Conservation (phyloP, 257 asterid genomes). For the Asclepias syriaca region DNA sequence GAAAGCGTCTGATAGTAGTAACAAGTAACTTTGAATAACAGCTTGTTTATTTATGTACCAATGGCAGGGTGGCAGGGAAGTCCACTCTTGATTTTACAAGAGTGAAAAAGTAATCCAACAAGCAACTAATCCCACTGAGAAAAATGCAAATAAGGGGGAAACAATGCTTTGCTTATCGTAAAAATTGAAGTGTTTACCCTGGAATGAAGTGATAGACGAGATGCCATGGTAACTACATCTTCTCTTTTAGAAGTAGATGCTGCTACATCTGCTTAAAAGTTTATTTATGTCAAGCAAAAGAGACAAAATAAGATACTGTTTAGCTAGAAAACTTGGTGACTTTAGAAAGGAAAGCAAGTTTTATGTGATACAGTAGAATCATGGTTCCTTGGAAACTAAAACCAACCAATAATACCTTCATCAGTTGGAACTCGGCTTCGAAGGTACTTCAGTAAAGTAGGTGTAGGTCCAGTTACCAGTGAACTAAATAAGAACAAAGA, state of each 20-base stretch:
- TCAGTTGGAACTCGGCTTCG: conserved; percentile 80
- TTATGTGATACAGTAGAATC: not conserved
- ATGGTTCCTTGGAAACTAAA: not conserved
- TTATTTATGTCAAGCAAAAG: conserved; percentile 5
- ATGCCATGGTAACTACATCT: conserved; percentile 59
- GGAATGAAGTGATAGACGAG: conserved; percentile 69
- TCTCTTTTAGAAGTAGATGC: conserved; percentile 50
- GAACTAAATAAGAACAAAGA: conserved; percentile 49
- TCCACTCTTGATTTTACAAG: not conserved
- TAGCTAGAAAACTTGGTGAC: conserved; percentile 15
- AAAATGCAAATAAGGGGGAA: not conserved
- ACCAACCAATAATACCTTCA: conserved; percentile 54
- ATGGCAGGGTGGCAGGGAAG: not conserved
- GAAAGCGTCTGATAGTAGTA: not conserved
- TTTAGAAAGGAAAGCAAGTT: conserved; percentile 7
- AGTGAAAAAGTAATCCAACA: not conserved
- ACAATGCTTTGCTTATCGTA: not conserved
- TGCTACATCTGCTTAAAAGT: conserved; percentile 48
- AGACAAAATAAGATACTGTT: not conserved
- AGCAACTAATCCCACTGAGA: not conserved
- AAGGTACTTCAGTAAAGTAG: conserved; percentile 72
- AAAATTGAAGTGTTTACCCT: conserved; percentile 38
- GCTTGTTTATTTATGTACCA: not conserved
- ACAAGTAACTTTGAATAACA: not conserved
- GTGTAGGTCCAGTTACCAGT: conserved; percentile 82